Percentiles rank a stretch among this genome's conserved stretches.
Evolutionary conservation across 805 yeast genomes (phyloP).

Genomic region (Saturnispora galanensis): DNA sequence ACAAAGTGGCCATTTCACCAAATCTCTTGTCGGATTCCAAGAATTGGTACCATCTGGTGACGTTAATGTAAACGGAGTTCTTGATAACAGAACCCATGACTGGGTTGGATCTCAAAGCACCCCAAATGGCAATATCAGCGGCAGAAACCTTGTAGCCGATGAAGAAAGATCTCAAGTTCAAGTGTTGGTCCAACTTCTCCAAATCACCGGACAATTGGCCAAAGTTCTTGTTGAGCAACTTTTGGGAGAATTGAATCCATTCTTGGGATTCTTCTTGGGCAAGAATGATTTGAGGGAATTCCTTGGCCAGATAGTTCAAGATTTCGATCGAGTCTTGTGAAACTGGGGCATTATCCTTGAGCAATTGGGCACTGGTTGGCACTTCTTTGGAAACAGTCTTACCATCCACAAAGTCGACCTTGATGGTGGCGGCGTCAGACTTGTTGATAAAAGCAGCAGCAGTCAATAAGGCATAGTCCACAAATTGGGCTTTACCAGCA

Average conservation of each 20-base stretch:
- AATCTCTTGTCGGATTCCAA: conserved; percentile 59
- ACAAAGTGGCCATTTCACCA: conserved; percentile 56
- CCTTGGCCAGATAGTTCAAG: conserved; percentile 40
- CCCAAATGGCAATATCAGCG: conserved; percentile 90
- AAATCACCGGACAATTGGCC: conserved; percentile 69
- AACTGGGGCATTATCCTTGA: conserved; percentile 34
- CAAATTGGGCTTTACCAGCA: conserved; percentile 79
- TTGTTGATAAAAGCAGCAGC: conserved; percentile 69
- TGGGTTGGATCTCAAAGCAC: conserved; percentile 85
- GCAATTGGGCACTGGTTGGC: conserved; percentile 34
- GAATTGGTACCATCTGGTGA: conserved; percentile 87
- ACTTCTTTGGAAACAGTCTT: conserved; percentile 42
- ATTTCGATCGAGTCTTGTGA: conserved; percentile 33
- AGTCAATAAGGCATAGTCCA: conserved; percentile 69
- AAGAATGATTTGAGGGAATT: conserved; percentile 38
- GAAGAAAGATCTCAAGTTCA: conserved; percentile 76
- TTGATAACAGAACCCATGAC: conserved; percentile 86
- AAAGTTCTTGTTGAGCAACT: conserved; percentile 76
- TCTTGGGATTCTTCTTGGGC: conserved; percentile 34
- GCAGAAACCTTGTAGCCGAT: conserved; percentile 56
- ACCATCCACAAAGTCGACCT: conserved; percentile 62
- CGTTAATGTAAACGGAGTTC: conserved; percentile 72
- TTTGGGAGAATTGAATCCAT: conserved; percentile 63
- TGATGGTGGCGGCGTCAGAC: conserved; percentile 39
- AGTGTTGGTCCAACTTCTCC: conserved; percentile 71